These are phyloP conservation scores for Sphaerulina vaccinii DNA, from an alignment of 2,329 filamentous ascomycete genomes.

Conservation along the genomic window DNA sequence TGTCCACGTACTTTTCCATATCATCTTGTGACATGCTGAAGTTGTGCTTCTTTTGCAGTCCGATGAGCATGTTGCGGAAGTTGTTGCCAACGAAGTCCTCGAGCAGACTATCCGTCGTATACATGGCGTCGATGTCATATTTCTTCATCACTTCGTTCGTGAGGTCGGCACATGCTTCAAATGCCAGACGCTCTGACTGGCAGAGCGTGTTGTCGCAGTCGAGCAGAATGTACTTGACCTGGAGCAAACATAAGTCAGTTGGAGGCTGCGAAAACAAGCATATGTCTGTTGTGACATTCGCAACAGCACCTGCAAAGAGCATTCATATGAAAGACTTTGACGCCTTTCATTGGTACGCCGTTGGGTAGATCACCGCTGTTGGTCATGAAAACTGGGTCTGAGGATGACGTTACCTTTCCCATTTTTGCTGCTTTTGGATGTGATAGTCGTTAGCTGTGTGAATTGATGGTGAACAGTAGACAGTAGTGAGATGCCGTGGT, in stretches of 20 bases:
- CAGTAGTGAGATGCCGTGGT: too few species aligned
- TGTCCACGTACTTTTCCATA: slow-evolving; percentile 69
- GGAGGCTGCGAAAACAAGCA: background rate
- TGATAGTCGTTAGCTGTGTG: background rate
- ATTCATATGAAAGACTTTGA: slow-evolving; percentile 3
- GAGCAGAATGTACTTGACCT: slow-evolving; percentile 53
- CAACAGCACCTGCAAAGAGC: background rate
- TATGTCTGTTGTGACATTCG: background rate
- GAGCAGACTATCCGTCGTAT: slow-evolving; percentile 77
- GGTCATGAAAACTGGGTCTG: background rate
- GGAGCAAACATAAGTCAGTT: slow-evolving; percentile 12
- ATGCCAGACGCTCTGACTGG: slow-evolving; percentile 84
- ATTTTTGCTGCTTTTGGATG: slow-evolving; percentile 7
- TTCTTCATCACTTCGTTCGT: slow-evolving; percentile 79
- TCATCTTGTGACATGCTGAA: slow-evolving; percentile 69
- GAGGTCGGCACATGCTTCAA: slow-evolving; percentile 85
- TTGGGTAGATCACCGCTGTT: slow-evolving; percentile 6
- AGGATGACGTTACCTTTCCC: slow-evolving; percentile 16
- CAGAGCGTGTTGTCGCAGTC: slow-evolving; percentile 85
- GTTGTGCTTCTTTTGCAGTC: slow-evolving; percentile 71
- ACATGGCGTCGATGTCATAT: slow-evolving; percentile 64
- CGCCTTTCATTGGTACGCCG: slow-evolving; percentile 4
- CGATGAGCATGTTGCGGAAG: slow-evolving; percentile 86
- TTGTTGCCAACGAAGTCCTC: slow-evolving; percentile 88
- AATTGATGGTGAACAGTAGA: too few species aligned